Conservation (phyloP, 208 protist genomes). For the Tritrichomonas foetus region DNA sequence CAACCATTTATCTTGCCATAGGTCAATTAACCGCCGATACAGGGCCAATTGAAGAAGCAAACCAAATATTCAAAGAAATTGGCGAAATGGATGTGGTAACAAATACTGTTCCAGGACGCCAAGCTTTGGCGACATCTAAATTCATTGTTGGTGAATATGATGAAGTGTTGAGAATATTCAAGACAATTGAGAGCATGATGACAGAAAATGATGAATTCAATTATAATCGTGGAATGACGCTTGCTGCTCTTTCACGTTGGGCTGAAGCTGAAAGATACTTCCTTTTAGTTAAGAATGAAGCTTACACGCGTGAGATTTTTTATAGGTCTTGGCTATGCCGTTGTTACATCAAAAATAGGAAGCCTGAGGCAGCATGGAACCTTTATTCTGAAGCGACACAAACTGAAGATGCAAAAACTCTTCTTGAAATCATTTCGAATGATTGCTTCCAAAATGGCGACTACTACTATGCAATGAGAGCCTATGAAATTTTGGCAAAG, state of each 20-base stretch:
- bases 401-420: background rate
- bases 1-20: background rate
- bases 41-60: background rate
- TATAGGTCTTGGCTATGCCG: background rate
- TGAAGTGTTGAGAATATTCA: background rate
- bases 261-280: slow-evolving; percentile 30
- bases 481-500: background rate
- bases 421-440: background rate
- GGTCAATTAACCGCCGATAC: background rate
- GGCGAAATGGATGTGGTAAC: background rate
- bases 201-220: background rate
- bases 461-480: slow-evolving; percentile 30
- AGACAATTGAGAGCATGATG: background rate
- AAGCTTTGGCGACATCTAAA: background rate
- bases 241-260: background rate
- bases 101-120: background rate
- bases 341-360: slow-evolving; percentile 4
- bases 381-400: background rate
- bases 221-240: background rate
- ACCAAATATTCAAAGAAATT: background rate
- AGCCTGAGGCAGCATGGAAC: background rate
- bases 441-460: background rate
- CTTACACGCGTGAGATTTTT: background rate
- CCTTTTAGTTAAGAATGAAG: background rate
- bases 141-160: background rate